Conservation (phyloP, 2,329 filamentous ascomycete genomes). For the Alternaria solani region DNA sequence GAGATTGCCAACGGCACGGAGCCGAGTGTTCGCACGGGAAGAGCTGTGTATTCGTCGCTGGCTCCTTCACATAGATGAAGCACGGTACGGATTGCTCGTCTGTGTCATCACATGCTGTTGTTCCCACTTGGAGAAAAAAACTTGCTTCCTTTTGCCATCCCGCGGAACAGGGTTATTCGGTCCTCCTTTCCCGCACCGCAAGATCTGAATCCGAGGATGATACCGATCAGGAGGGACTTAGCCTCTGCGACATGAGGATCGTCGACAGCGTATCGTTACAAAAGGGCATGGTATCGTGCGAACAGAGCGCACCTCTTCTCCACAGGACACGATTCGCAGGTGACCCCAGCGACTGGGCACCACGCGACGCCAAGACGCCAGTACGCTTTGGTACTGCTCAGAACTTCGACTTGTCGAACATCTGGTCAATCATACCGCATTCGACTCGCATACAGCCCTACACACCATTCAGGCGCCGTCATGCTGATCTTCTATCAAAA, state of each 20-base stretch:
- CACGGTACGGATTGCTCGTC: background rate
- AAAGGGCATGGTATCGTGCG: constrained; percentile 1
- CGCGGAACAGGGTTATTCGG: constrained; percentile 1
- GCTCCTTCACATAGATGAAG: background rate
- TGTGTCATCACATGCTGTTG: background rate
- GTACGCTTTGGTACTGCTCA: background rate
- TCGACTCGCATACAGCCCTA: background rate
- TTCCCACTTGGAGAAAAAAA: background rate
- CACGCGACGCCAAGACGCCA: constrained; percentile 2
- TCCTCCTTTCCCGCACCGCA: background rate
- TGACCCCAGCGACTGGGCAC: background rate
- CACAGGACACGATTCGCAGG: background rate
- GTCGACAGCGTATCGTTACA: background rate
- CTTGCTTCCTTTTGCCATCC: background rate
- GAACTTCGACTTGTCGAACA: background rate
- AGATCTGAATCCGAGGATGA: constrained; percentile 1
- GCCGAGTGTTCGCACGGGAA: background rate
- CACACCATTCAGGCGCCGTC: background rate
- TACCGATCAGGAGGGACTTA: background rate
- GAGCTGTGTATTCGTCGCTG: background rate
- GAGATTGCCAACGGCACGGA: constrained; percentile 1
- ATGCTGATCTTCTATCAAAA: background rate
- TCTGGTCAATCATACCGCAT: background rate
- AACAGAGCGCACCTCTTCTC: constrained; percentile 1
- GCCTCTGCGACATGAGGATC: constrained; percentile 1